A percentile compares a stretch with the other conserved stretches of the same genome.
phyloP scores from a whole-genome alignment of 345 rosid genomes.

The Acer negundo region DNA sequence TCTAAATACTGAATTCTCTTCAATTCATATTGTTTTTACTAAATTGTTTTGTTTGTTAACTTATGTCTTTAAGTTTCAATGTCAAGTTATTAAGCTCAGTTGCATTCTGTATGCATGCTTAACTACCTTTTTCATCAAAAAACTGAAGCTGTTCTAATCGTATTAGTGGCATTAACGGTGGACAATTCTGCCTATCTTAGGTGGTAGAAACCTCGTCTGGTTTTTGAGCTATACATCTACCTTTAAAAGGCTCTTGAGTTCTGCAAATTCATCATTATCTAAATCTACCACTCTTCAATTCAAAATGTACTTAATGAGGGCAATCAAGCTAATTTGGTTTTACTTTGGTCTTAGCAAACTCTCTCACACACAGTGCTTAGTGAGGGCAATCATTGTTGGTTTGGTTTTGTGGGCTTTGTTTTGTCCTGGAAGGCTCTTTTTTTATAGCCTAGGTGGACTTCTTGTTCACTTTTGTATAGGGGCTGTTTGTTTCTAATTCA shows the following conservation, averaged over 20 bases:
- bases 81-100: not conserved
- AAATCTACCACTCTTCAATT: not conserved
- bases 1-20: not conserved
- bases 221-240: not conserved
- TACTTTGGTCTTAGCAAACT: not conserved
- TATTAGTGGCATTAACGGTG: not conserved
- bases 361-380: not conserved
- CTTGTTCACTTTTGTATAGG: not conserved
- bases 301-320: not conserved
- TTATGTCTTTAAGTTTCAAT: not conserved
- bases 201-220: not conserved
- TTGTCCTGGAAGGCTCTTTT: not conserved
- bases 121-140: not conserved
- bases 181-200: not conserved
- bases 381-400: not conserved
- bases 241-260: not conserved
- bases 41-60: not conserved
- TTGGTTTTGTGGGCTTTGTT: not conserved
- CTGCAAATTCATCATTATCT: not conserved
- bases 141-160: not conserved
- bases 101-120: constrained; percentile 1
- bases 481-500: not conserved
- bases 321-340: not conserved
- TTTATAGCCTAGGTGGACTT: not conserved
- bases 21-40: not conserved